phyloP scores from a whole-genome alignment of 192 early-diverging fungal genomes.

The Backusella psychrophila region DNA sequence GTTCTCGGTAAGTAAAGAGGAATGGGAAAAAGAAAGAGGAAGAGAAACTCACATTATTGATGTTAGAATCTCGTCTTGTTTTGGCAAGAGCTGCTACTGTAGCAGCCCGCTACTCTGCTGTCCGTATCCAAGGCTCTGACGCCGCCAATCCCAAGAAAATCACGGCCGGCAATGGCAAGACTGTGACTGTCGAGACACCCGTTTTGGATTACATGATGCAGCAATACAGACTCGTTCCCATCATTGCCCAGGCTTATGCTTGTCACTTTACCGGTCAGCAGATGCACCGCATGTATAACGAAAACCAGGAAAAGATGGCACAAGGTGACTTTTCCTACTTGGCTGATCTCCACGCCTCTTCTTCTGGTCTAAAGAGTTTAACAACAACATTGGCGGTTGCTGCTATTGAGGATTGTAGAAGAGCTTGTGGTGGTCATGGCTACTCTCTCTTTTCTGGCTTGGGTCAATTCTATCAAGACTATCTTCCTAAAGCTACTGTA shows the following conservation, averaged over 20 bases:
- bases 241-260: slow-evolving; percentile 55
- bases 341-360: slow-evolving; percentile 72
- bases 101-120: slow-evolving; percentile 45
- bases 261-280: slow-evolving; percentile 37
- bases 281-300: slow-evolving; percentile 35
- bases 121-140: slow-evolving; percentile 49
- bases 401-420: slow-evolving; percentile 73
- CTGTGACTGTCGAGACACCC: slow-evolving; percentile 42
- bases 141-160: slow-evolving; percentile 38
- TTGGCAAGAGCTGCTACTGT: slow-evolving; percentile 50
- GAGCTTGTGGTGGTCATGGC: slow-evolving; percentile 79
- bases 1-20: slow-evolving; percentile 34
- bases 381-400: slow-evolving; percentile 61
- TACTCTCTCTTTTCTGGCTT: slow-evolving; percentile 73
- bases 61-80: slow-evolving; percentile 37
- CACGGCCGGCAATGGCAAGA: background rate
- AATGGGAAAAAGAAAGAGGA: background rate
- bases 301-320: slow-evolving; percentile 50
- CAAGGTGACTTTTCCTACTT: slow-evolving; percentile 60
- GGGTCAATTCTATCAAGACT: slow-evolving; percentile 62
- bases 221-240: slow-evolving; percentile 48
- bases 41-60: background rate
- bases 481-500: slow-evolving; percentile 67
- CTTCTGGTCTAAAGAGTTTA: slow-evolving; percentile 68
- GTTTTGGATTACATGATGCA: slow-evolving; percentile 53